These are phyloP conservation scores for Albugo laibachii DNA, from an alignment of 352 stramenopile species.

Conservation along the genomic window DNA sequence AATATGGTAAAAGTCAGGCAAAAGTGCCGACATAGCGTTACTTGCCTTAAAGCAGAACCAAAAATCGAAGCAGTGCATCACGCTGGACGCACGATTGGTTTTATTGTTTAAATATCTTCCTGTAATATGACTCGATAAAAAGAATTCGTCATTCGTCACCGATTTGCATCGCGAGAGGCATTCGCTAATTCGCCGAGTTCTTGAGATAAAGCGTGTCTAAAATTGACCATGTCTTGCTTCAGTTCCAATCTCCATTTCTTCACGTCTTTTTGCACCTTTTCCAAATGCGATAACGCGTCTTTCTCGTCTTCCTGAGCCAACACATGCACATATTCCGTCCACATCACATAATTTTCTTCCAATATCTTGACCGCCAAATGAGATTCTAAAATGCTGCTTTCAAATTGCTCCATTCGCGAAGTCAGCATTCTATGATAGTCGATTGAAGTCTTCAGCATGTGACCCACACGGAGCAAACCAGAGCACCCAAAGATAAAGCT, in stretches of 20 bases:
- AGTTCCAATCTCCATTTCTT: constrained; percentile 56
- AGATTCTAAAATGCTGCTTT: constrained; percentile 40
- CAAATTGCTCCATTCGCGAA: constrained; percentile 29
- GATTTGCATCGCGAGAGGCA: constrained; percentile 1
- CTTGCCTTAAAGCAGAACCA: constrained; percentile 30
- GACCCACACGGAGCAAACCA: constrained; percentile 24
- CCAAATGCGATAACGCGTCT: constrained; percentile 31
- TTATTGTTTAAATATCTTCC: too few species aligned
- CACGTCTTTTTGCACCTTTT: constrained; percentile 43
- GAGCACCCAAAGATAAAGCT: constrained; percentile 24
- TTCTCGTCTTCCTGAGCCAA: constrained; percentile 48
- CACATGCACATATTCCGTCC: constrained; percentile 50
- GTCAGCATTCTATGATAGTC: constrained; percentile 44
- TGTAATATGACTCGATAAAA: background rate
- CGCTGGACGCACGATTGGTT: background rate
- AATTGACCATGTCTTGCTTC: constrained; percentile 40
- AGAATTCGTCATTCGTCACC: background rate
- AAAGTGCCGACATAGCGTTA: background rate
- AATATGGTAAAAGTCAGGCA: constrained; percentile 2
- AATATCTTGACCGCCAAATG: constrained; percentile 40
- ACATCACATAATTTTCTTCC: constrained; percentile 43
- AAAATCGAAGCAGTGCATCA: constrained; percentile 50
- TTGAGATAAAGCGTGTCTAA: constrained; percentile 27
- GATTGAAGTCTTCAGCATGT: constrained; percentile 28
- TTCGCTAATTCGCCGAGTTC: constrained; percentile 30